A percentile compares a stretch with the other conserved stretches of the same genome.
Conservation (phyloP, 257 asterid species). For the Ehretia macrophylla region DNA sequence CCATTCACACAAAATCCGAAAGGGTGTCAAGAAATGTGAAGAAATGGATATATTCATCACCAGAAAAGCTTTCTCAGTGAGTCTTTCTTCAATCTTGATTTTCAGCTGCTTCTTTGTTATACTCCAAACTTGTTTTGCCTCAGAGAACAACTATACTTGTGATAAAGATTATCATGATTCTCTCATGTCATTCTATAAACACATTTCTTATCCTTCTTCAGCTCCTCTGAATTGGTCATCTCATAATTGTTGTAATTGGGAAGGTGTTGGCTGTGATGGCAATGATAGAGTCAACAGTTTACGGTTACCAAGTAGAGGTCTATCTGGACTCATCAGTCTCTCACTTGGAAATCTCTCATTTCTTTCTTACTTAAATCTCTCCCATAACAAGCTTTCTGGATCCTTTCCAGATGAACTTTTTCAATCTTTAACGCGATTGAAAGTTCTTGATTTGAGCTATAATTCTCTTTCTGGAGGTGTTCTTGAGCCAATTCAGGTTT, state of each 20-base stretch:
- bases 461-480: slow-evolving; percentile 17
- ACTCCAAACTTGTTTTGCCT: background rate
- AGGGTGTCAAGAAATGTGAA: background rate
- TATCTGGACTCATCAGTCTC: slow-evolving; percentile 12
- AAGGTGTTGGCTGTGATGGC: slow-evolving; percentile 25
- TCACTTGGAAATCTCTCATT: slow-evolving; percentile 24
- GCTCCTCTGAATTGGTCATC: slow-evolving; percentile 28
- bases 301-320: slow-evolving; percentile 9
- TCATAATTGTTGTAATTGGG: slow-evolving; percentile 32
- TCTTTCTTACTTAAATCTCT: slow-evolving; percentile 29
- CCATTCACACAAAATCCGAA: background rate
- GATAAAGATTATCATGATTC: slow-evolving; percentile 17
- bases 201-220: slow-evolving; percentile 3
- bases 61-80: background rate
- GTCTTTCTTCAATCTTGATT: background rate
- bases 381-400: slow-evolving; percentile 27
- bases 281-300: slow-evolving; percentile 12
- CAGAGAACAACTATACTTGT: slow-evolving; percentile 2
- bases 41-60: background rate
- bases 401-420: background rate
- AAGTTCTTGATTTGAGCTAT: slow-evolving; percentile 18
- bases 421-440: background rate
- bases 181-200: slow-evolving; percentile 19
- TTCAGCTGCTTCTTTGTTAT: background rate
- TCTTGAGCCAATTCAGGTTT: background rate